phyloP scores from a whole-genome alignment of 192 early-diverging fungal species.

The Entophlyctis luteolus region DNA sequence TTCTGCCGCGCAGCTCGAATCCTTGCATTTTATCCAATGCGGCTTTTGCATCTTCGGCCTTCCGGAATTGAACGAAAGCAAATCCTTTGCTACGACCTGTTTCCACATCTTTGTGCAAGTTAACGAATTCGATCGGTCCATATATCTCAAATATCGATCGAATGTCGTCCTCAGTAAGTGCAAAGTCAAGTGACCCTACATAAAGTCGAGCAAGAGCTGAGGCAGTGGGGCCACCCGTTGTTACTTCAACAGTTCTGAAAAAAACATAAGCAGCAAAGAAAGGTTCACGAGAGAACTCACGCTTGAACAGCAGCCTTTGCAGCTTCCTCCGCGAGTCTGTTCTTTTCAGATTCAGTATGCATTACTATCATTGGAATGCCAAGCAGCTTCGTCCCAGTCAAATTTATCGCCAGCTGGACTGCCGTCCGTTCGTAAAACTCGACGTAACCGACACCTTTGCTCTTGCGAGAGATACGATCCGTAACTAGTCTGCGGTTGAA shows the following conservation, averaged over 20 bases:
- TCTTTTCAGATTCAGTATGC: conserved; percentile 90
- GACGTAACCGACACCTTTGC: conserved; percentile 94
- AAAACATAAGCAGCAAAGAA: neutral
- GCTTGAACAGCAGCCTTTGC: conserved; percentile 21
- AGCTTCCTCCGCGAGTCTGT: conserved; percentile 59
- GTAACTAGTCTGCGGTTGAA: conserved; percentile 57
- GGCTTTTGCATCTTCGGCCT: conserved; percentile 66
- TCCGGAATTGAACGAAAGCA: conserved; percentile 76
- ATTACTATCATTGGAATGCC: conserved; percentile 93
- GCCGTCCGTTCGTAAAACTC: conserved; percentile 88
- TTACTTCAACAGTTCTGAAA: conserved; percentile 39
- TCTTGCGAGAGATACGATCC: conserved; percentile 65
- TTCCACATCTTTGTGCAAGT: conserved; percentile 70
- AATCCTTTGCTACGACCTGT: conserved; percentile 71
- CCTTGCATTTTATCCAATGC: conserved; percentile 83
- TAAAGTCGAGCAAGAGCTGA: conserved; percentile 36
- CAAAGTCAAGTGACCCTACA: conserved; percentile 46
- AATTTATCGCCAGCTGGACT: conserved; percentile 75
- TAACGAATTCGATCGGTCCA: conserved; percentile 79
- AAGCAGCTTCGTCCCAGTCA: conserved; percentile 82
- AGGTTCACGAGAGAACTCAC: conserved; percentile 5
- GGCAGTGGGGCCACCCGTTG: conserved; percentile 50
- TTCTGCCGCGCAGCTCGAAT: conserved; percentile 73
- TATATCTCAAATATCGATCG: conserved; percentile 76
- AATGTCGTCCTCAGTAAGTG: conserved; percentile 64